phyloP scores from a whole-genome alignment of 2,329 filamentous ascomycete genomes.

The Leptoxyphium fumago region DNA sequence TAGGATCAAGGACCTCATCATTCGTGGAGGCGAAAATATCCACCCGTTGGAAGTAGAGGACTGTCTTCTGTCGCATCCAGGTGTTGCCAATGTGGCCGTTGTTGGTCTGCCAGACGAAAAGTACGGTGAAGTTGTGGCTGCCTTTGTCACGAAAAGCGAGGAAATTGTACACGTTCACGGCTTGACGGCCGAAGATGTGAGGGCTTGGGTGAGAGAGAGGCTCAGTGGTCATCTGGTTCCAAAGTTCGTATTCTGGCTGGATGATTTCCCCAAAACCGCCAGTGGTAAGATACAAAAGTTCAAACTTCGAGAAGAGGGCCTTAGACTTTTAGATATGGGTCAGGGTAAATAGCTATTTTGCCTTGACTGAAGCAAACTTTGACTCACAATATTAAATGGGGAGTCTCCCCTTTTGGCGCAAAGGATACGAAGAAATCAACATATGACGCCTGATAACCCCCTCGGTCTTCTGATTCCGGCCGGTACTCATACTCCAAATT shows the following conservation, averaged over 20 bases:
- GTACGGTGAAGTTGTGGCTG: conserved; percentile 77
- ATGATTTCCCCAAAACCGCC: conserved; percentile 82
- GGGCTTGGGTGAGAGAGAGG: conserved; percentile 54
- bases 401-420: too few species aligned
- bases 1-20: conserved; percentile 89
- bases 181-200: conserved; percentile 45
- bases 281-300: conserved; percentile 97
- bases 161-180: conserved; percentile 26
- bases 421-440: too few species aligned
- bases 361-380: conserved; percentile 4
- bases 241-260: conserved; percentile 76
- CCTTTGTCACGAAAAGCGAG: conserved; percentile 49
- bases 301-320: conserved; percentile 56
- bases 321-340: conserved; percentile 31
- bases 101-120: conserved; percentile 69
- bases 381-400: too few species aligned
- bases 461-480: too few species aligned
- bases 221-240: conserved; percentile 67
- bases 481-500: too few species aligned
- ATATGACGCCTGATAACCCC: too few species aligned
- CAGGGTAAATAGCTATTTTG: conserved; percentile 7
- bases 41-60: conserved; percentile 89
- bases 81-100: conserved; percentile 62
- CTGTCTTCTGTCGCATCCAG: conserved; percentile 58
- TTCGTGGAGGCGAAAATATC: conserved; percentile 89